Conservation (phyloP, 2,329 filamentous ascomycete genomes). For the Colletotrichum eleusines region DNA sequence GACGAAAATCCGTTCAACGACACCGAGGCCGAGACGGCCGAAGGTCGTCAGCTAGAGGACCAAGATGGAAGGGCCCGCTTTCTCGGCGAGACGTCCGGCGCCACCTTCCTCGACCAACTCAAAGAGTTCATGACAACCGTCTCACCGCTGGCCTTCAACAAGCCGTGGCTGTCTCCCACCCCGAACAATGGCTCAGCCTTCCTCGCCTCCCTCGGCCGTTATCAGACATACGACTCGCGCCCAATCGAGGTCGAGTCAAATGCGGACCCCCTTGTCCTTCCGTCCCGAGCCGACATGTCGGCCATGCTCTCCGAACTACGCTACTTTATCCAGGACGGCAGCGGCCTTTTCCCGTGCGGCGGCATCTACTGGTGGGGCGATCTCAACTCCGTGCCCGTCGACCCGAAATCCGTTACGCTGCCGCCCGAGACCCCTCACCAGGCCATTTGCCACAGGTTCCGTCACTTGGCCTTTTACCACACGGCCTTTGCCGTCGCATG, state of each 20-base stretch:
- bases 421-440: conserved; percentile 43
- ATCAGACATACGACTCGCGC: conserved; percentile 61
- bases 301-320: conserved; percentile 56
- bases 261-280: conserved; percentile 56
- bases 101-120: conserved; percentile 62
- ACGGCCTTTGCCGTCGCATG: conserved; percentile 58
- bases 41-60: conserved; percentile 60
- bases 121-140: conserved; percentile 61
- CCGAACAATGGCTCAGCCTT: conserved; percentile 49
- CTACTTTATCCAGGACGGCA: conserved; percentile 60
- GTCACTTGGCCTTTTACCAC: conserved; percentile 60
- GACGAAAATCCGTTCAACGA: conserved; percentile 32
- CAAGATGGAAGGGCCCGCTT: conserved; percentile 59
- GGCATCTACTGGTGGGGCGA: conserved; percentile 64
- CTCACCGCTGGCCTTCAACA: conserved; percentile 50
- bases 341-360: conserved; percentile 56
- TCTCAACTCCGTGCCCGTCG: conserved; percentile 50
- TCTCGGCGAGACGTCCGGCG: conserved; percentile 63
- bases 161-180: conserved; percentile 36
- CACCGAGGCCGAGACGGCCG: conserved; percentile 43
- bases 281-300: conserved; percentile 52
- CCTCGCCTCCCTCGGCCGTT: conserved; percentile 57
- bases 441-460: conserved; percentile 45
- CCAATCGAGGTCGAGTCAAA: conserved; percentile 51
- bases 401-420: conserved; percentile 43